phyloP scores from a whole-genome alignment of 371 early-diverging fungal genomes.

The Blakeslea trispora region DNA sequence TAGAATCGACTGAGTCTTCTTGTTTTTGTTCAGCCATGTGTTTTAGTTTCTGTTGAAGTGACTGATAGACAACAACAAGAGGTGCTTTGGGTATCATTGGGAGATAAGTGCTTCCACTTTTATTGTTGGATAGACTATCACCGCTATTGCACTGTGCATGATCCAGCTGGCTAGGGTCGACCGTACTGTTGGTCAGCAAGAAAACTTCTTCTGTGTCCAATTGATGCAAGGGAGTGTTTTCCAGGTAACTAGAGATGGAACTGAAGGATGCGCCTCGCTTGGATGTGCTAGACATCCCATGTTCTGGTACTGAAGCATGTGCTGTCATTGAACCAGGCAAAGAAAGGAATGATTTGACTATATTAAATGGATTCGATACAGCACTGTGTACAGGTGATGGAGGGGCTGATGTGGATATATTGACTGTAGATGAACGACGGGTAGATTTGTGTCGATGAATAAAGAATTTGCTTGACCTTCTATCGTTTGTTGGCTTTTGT shows the following conservation, averaged over 20 bases:
- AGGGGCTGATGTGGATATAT: constrained; percentile 14
- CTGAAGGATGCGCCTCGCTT: constrained; percentile 1
- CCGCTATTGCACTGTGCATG: constrained; percentile 52
- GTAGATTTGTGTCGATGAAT: constrained; percentile 1
- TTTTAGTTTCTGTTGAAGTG: constrained; percentile 32
- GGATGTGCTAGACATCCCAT: neutral
- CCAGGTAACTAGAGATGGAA: neutral
- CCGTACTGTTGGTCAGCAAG: constrained; percentile 34
- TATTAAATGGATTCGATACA: constrained; percentile 22
- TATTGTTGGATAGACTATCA: constrained; percentile 24
- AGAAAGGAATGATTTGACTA: constrained; percentile 32
- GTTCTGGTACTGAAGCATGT: neutral
- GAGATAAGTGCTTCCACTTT: constrained; percentile 12
- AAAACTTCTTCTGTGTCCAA: constrained; percentile 15
- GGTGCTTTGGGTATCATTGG: constrained; percentile 47
- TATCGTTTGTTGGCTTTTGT: neutral
- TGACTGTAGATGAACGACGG: constrained; percentile 24
- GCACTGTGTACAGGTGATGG: constrained; percentile 17
- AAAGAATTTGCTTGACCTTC: constrained; percentile 5
- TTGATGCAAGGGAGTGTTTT: neutral
- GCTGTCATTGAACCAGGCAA: constrained; percentile 23
- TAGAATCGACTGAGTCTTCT: neutral
- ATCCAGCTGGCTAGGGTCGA: constrained; percentile 42
- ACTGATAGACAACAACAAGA: constrained; percentile 28
- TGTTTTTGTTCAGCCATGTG: no score